A percentile compares a stretch with the other conserved stretches of the same genome.
Evolutionary conservation across 805 yeast species (phyloP).

Genomic region (Kodamaea sagamina): DNA sequence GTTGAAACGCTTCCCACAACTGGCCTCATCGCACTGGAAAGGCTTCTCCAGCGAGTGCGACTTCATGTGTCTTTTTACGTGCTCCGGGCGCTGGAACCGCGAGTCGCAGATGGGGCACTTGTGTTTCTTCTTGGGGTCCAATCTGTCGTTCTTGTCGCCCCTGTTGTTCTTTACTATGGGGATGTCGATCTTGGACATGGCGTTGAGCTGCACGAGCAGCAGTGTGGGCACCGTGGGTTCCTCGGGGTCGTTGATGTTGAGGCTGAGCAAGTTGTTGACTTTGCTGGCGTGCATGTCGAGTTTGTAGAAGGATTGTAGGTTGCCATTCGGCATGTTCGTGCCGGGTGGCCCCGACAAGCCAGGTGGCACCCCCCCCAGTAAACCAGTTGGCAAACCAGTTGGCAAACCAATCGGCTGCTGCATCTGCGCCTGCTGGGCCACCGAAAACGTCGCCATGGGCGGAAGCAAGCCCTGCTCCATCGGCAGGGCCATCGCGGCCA

Average conservation of each 20-base stretch:
- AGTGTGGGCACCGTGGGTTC: conserved; percentile 15
- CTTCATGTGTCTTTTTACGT: conserved; percentile 65
- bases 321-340: neutral
- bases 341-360: too few species aligned
- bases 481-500: conserved; percentile 51
- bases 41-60: conserved; percentile 61
- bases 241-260: conserved; percentile 3
- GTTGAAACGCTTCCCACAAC: conserved; percentile 58
- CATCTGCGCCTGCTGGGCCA: conserved; percentile 9
- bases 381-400: neutral
- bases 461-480: conserved; percentile 27
- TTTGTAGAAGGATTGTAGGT: conserved; percentile 8
- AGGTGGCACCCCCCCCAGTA: too few species aligned
- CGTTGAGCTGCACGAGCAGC: conserved; percentile 13
- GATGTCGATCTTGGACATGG: conserved; percentile 17
- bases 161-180: conserved; percentile 19
- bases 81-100: conserved; percentile 69
- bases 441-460: conserved; percentile 34
- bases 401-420: too few species aligned
- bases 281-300: conserved; percentile 8
- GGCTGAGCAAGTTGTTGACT: conserved; percentile 1
- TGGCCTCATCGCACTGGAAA: conserved; percentile 51
- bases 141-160: conserved; percentile 32
- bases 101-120: conserved; percentile 65
- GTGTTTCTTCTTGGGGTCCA: conserved; percentile 56